Evolutionary conservation across 176 grass and related monocot genomes (phyloP).

Genomic region (Hyparrhenia diplandra): DNA sequence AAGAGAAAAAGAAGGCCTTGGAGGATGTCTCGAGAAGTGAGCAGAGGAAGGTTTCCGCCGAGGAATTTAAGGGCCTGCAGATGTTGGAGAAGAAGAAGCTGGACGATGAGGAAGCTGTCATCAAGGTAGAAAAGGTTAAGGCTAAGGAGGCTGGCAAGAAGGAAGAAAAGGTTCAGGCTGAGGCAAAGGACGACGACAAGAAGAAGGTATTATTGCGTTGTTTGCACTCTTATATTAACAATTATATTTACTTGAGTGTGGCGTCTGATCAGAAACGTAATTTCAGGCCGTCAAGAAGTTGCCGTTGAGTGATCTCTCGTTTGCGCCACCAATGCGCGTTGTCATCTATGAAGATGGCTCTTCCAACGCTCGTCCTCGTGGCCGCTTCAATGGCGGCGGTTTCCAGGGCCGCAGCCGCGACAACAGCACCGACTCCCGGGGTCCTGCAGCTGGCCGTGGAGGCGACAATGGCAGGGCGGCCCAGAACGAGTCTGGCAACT

Average conservation of each 20-base stretch:
- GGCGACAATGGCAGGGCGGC: neutral
- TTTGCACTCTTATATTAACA: neutral
- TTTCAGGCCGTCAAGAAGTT: neutral
- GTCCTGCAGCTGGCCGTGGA: neutral
- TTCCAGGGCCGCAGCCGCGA: neutral
- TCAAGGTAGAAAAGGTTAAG: conserved; percentile 23
- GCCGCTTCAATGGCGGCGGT: neutral
- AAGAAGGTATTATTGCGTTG: neutral
- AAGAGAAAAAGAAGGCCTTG: neutral
- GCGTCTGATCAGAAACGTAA: neutral
- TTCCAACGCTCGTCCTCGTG: neutral
- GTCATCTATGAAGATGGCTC: neutral
- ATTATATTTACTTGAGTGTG: accelerated
- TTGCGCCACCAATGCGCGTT: neutral
- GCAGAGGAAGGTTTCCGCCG: too few species aligned
- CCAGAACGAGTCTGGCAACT: neutral
- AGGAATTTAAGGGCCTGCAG: too few species aligned
- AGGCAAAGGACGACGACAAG: neutral
- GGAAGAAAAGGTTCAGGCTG: neutral
- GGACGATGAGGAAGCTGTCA: too few species aligned
- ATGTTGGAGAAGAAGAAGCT: too few species aligned
- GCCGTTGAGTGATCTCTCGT: neutral
- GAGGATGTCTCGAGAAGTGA: too few species aligned
- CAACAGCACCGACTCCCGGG: neutral
- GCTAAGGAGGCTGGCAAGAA: neutral